A percentile compares a stretch with the other conserved stretches of the same genome.
phyloP scores from a whole-genome alignment of 2,329 filamentous ascomycete species.

The Gnomoniopsis sp. region DNA sequence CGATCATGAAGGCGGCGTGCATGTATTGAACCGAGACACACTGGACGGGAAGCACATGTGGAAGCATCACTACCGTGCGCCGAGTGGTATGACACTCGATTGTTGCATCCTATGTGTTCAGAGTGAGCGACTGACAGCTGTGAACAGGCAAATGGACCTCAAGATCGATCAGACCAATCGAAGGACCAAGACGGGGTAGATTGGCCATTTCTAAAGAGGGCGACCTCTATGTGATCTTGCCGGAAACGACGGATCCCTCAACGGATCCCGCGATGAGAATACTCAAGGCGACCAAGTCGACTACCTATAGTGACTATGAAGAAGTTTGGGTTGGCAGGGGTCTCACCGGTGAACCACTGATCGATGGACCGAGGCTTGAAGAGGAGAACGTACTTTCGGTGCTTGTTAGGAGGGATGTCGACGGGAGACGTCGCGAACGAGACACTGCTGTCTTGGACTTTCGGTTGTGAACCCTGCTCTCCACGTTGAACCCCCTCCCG shows the following conservation, averaged over 20 bases:
- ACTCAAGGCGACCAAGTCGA: constrained; percentile 27
- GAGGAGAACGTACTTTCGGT: constrained; percentile 34
- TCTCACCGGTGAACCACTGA: constrained; percentile 36
- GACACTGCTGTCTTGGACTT: constrained; percentile 37
- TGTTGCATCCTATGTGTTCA: background rate
- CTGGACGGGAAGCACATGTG: constrained; percentile 28
- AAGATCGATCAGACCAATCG: constrained; percentile 27
- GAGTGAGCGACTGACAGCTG: background rate
- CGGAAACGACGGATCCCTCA: constrained; percentile 26
- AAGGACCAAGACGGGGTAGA: constrained; percentile 33
- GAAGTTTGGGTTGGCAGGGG: constrained; percentile 33
- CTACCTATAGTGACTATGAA: constrained; percentile 30
- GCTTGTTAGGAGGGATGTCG: constrained; percentile 26
- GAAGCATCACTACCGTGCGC: constrained; percentile 37
- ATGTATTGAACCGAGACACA: constrained; percentile 45
- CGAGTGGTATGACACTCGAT: constrained; percentile 25
- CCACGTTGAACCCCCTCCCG: background rate
- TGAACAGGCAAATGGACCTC: constrained; percentile 31
- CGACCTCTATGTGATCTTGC: constrained; percentile 35
- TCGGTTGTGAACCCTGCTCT: constrained; percentile 20
- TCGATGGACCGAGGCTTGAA: constrained; percentile 34
- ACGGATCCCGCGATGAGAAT: constrained; percentile 27
- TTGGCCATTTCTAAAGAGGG: constrained; percentile 31
- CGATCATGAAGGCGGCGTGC: constrained; percentile 41
- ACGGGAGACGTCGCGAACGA: constrained; percentile 13